phyloP scores from a whole-genome alignment of 2,329 filamentous ascomycete species.

The Fusarium goolgardi region DNA sequence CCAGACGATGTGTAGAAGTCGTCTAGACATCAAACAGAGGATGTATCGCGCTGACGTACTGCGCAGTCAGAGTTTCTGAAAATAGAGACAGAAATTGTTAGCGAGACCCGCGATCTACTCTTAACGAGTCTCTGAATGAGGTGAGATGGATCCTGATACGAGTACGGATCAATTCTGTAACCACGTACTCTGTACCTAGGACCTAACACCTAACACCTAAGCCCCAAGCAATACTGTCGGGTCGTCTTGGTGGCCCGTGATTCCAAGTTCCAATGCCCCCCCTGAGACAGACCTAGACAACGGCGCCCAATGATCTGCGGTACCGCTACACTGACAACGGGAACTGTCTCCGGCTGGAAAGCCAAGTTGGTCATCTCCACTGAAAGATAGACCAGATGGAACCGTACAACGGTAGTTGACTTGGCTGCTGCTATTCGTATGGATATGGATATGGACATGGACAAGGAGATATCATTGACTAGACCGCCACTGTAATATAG shows the following conservation, averaged over 20 bases:
- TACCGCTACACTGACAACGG: conserved; percentile 45
- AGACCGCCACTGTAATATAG: conserved; percentile 5
- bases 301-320: conserved; percentile 38
- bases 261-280: conserved; percentile 13
- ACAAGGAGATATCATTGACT: conserved; percentile 15
- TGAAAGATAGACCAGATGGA: conserved; percentile 21
- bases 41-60: conserved; percentile 29
- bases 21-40: conserved; percentile 34
- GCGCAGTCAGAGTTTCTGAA: conserved; percentile 25
- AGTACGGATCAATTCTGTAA: conserved; percentile 38
- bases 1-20: conserved; percentile 25
- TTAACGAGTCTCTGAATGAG: conserved; percentile 18
- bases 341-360: conserved; percentile 44
- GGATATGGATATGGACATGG: background rate
- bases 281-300: conserved; percentile 36
- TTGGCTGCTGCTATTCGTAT: conserved; percentile 6
- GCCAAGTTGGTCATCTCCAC: conserved; percentile 34
- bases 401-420: conserved; percentile 1
- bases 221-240: background rate
- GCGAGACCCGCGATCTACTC: conserved; percentile 6
- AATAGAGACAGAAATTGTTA: conserved; percentile 16
- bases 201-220: background rate
- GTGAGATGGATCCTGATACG: conserved; percentile 39
- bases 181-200: background rate
- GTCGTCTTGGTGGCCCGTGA: conserved; percentile 9